Percentiles rank a stretch among this genome's conserved stretches.
Conservation (phyloP, 768 basidiomycete genomes). For the Russula griseocarnosa region DNA sequence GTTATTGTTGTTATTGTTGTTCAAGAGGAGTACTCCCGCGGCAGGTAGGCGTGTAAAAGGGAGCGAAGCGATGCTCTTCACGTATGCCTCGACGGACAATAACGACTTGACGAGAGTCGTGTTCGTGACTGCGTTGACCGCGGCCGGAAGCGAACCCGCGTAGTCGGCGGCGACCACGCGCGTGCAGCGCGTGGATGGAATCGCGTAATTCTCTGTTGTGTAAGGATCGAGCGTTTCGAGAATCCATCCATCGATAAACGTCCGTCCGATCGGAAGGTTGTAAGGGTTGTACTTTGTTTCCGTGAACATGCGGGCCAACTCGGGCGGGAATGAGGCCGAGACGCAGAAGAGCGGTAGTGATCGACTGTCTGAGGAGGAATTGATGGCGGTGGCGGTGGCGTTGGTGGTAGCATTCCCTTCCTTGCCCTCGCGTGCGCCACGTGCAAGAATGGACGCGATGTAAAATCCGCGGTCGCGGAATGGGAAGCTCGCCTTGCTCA, state of each 20-base stretch:
- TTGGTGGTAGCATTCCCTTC: conserved; percentile 30
- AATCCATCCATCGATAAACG: conserved; percentile 92
- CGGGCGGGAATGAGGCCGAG: conserved; percentile 74
- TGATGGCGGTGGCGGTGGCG: not conserved
- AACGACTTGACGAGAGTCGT: conserved; percentile 68
- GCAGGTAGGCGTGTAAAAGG: conserved; percentile 70
- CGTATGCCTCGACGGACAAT: conserved; percentile 65
- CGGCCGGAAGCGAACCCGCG: conserved; percentile 77
- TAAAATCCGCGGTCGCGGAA: conserved; percentile 89
- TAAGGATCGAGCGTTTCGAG: conserved; percentile 96
- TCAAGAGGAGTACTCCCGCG: conserved; percentile 51
- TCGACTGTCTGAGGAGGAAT: conserved; percentile 16
- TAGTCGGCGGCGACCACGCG: conserved; percentile 83
- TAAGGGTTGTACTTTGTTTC: conserved; percentile 72
- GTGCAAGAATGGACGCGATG: conserved; percentile 71
- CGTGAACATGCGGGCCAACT: conserved; percentile 53
- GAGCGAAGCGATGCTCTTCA: conserved; percentile 60
- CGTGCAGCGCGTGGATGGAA: conserved; percentile 88
- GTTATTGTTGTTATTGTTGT: conserved; percentile 32
- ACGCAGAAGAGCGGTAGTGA: conserved; percentile 74
- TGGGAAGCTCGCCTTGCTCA: conserved; percentile 78
- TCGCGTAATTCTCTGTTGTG: conserved; percentile 87
- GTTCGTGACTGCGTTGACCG: conserved; percentile 84
- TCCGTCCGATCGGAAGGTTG: conserved; percentile 67
- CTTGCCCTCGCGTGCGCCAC: conserved; percentile 38